Percentiles rank a stretch among this genome's conserved stretches.
These are phyloP conservation scores for Eucalyptus brandiana DNA, from an alignment of 345 rosid species.

Conservation along the genomic window DNA sequence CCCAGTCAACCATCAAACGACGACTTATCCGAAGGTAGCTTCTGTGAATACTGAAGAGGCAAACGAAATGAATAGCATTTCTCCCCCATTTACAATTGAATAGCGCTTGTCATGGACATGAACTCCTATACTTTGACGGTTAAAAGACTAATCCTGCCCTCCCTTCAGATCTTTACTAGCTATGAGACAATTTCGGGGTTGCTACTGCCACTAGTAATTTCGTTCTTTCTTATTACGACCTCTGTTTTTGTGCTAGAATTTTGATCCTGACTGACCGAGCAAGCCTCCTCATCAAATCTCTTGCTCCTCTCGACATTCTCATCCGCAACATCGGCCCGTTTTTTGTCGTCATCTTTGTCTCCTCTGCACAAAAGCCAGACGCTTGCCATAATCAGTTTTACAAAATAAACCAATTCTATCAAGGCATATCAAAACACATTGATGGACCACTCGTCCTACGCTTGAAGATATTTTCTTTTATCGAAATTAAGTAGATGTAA, in stretches of 20 bases:
- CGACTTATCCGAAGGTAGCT: background rate
- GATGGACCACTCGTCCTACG: background rate
- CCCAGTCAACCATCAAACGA: background rate
- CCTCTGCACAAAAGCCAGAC: conserved; percentile 13
- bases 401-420: background rate
- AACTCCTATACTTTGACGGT: background rate
- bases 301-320: conserved; percentile 27
- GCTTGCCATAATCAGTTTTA: background rate
- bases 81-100: background rate
- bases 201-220: background rate
- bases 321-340: conserved; percentile 3
- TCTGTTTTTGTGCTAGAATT: background rate
- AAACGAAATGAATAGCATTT: background rate
- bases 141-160: background rate
- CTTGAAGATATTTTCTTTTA: background rate
- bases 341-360: conserved; percentile 21
- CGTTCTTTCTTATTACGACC: background rate
- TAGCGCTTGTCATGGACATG: background rate
- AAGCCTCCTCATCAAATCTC: conserved; percentile 19
- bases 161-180: background rate
- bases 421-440: background rate
- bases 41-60: background rate
- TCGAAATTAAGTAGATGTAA: background rate
- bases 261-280: background rate
- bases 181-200: fast-evolving